Conservation (phyloP, 1,139 yeast species). For the Blastobotrys indianensis region DNA sequence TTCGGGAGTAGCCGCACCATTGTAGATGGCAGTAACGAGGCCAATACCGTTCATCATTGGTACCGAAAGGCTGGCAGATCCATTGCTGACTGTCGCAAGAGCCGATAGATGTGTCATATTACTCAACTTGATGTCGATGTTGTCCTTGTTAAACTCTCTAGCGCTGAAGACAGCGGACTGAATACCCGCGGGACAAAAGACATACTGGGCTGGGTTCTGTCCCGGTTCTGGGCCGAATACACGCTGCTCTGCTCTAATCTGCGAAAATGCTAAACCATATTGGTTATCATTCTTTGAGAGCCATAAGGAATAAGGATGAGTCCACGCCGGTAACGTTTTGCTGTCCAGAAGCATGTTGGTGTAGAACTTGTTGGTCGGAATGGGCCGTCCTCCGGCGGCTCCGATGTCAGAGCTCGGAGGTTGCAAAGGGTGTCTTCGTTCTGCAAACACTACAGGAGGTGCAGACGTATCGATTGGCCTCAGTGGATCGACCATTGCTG, state of each 20-base stretch:
- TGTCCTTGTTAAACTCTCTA: slow-evolving; percentile 24
- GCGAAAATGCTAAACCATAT: slow-evolving; percentile 62
- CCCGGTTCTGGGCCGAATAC: slow-evolving; percentile 57
- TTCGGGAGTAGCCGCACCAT: slow-evolving; percentile 50
- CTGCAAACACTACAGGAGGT: slow-evolving; percentile 37
- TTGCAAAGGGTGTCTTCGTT: slow-evolving; percentile 41
- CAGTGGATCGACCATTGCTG: slow-evolving; percentile 7
- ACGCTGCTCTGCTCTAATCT: slow-evolving; percentile 50
- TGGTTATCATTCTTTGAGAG: slow-evolving; percentile 41
- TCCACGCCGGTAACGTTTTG: slow-evolving; percentile 63
- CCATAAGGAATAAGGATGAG: slow-evolving; percentile 81
- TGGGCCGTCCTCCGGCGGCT: slow-evolving; percentile 37
- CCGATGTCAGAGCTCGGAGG: slow-evolving; percentile 35
- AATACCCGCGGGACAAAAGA: slow-evolving; percentile 37
- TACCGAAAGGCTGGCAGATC: slow-evolving; percentile 43
- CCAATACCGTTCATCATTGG: slow-evolving; percentile 73
- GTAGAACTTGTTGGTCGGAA: slow-evolving; percentile 79
- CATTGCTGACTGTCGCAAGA: slow-evolving; percentile 47
- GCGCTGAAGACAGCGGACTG: slow-evolving; percentile 34
- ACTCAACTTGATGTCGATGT: slow-evolving; percentile 21
- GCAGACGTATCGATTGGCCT: slow-evolving; percentile 11
- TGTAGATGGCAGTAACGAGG: slow-evolving; percentile 57
- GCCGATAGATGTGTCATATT: slow-evolving; percentile 44
- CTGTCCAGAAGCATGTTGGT: slow-evolving; percentile 65
- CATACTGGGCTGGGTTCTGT: slow-evolving; percentile 31